Conservation (phyloP, 805 yeast genomes). For the Myxozyma lipomycoides region DNA sequence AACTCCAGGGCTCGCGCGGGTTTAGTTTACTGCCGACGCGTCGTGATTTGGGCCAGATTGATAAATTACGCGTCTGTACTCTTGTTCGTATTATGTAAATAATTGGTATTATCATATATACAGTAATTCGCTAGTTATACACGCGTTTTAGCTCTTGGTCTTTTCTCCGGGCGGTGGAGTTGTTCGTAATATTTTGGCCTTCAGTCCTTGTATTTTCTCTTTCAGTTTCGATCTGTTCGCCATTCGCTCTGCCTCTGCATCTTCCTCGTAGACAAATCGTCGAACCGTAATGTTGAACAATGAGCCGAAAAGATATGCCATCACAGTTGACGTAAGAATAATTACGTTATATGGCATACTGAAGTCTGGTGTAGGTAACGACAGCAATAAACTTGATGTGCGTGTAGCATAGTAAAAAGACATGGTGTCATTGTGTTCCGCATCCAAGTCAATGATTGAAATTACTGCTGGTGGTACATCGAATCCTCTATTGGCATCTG, state of each 20-base stretch:
- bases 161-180: neutral
- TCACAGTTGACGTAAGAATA: constrained; percentile 84
- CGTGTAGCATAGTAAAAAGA: constrained; percentile 42
- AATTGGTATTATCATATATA: too few species aligned
- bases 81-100: too few species aligned
- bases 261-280: constrained; percentile 69
- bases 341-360: constrained; percentile 98
- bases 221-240: neutral
- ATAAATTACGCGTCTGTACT: too few species aligned
- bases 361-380: constrained; percentile 95
- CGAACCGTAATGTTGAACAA: constrained; percentile 74
- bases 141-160: neutral
- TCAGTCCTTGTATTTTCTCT: neutral
- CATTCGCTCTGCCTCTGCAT: constrained; percentile 42
- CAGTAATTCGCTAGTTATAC: neutral
- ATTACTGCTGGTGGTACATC: constrained; percentile 88
- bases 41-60: too few species aligned
- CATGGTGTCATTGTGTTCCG: neutral
- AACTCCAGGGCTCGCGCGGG: too few species aligned
- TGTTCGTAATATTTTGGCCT: neutral
- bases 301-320: constrained; percentile 89
- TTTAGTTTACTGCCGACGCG: too few species aligned
- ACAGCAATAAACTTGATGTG: constrained; percentile 79
- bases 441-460: constrained; percentile 43
- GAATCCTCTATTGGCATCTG: constrained; percentile 98